Conservation (phyloP, 805 yeast species). For the Teunomyces atbi region DNA sequence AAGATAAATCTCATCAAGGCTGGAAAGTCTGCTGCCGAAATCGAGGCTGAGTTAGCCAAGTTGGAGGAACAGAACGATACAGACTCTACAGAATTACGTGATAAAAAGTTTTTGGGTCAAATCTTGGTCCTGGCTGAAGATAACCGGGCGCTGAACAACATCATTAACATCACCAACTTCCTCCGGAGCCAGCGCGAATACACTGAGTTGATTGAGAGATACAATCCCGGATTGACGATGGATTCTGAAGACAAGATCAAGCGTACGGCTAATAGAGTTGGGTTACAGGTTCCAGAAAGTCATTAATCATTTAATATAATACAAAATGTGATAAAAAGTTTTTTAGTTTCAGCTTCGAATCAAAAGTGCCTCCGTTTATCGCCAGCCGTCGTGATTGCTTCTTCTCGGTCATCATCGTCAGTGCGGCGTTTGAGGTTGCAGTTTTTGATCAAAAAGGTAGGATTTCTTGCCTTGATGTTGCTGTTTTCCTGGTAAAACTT, state of each 20-base stretch:
- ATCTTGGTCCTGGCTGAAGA: constrained; percentile 18
- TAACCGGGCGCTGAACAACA: constrained; percentile 30
- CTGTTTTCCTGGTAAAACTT: constrained; percentile 36
- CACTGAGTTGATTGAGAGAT: constrained; percentile 75
- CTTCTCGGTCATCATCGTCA: constrained; percentile 21
- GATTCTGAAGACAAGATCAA: constrained; percentile 75
- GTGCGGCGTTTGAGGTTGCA: constrained; percentile 28
- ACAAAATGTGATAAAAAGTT: neutral
- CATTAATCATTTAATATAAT: constrained; percentile 1
- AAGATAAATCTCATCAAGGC: constrained; percentile 44
- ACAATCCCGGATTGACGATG: constrained; percentile 80
- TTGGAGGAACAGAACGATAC: constrained; percentile 8
- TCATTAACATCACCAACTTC: constrained; percentile 60
- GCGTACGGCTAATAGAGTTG: constrained; percentile 86
- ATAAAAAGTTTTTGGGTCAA: constrained; percentile 17
- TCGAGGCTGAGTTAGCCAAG: constrained; percentile 26
- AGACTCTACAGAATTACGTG: constrained; percentile 7
- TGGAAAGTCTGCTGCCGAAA: constrained; percentile 31
- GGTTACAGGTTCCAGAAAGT: constrained; percentile 49
- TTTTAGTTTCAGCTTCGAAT: neutral
- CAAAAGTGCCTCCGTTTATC: constrained; percentile 12
- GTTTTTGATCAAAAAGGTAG: constrained; percentile 25
- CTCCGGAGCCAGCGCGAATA: constrained; percentile 73
- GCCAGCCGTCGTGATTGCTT: constrained; percentile 8
- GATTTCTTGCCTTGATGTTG: constrained; percentile 26